Conservation (phyloP, 1,139 yeast species). For the Petasospora rhodanensis region DNA sequence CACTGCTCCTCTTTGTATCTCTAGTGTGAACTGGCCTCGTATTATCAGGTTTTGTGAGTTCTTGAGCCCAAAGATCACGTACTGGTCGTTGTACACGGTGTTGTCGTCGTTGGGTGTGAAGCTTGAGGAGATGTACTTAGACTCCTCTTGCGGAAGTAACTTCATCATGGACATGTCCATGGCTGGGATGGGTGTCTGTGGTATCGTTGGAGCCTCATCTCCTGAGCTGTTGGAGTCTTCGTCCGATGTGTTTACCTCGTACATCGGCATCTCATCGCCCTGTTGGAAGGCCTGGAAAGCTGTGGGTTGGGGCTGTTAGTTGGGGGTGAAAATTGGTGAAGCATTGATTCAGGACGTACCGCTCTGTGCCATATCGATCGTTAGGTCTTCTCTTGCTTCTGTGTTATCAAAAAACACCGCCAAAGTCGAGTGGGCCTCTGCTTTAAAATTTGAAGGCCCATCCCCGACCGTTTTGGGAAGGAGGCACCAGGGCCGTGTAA, state of each 20-base stretch:
- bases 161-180: no score
- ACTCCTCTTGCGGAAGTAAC: slow-evolving; percentile 19
- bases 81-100: slow-evolving; percentile 30
- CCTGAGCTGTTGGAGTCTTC: slow-evolving; percentile 4
- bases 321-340: not conserved
- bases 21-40: slow-evolving; percentile 54
- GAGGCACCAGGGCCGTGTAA: no score
- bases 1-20: slow-evolving; percentile 56
- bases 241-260: slow-evolving; percentile 19
- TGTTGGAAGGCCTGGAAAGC: slow-evolving; percentile 18
- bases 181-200: slow-evolving; percentile 1
- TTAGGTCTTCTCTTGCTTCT: no score
- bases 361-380: slow-evolving; percentile 15
- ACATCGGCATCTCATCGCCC: slow-evolving; percentile 13
- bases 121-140: slow-evolving; percentile 25
- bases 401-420: no score
- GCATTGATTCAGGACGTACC: slow-evolving; percentile 5
- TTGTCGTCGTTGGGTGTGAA: slow-evolving; percentile 38
- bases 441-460: no score
- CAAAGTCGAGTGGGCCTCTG: no score
- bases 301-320: slow-evolving; percentile 3
- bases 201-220: slow-evolving; percentile 3
- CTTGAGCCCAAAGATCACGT: slow-evolving; percentile 40
- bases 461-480: no score
- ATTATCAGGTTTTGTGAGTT: slow-evolving; percentile 46